Base-by-base conservation (phyloP, 805 yeast species). In the Candida mattraensis region DNA sequence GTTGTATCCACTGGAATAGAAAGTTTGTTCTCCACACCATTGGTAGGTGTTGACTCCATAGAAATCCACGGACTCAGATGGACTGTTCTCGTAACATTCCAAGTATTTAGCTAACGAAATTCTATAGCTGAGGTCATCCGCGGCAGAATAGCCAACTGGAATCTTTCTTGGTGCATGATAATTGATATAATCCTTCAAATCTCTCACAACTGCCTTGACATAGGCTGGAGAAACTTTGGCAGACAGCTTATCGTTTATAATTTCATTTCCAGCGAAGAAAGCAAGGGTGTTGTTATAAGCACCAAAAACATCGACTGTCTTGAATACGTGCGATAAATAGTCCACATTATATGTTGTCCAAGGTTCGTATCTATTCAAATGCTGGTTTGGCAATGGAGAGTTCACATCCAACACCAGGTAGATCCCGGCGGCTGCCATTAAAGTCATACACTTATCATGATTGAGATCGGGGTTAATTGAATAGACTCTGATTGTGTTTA, bases 81-180 rank as follows among this genome's bases (percentile, higher is more conserved):
- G 62, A 11, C 63, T 60, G 3, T 69, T 69, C 14, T 76, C 78
- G 16, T 78, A 73, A 52, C 97, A 89, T 50, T 83, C 91, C 37
- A 91, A 70, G 56, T 85, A 91, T 39, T 78, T 72, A 0, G 96
- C 83, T 30, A 89, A 69, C 0, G 96, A 74, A 7, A 76, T 74
- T 51, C 98, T 70, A 60, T 76, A 89, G 33, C 70, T 62, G 41
- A 89, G 69, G 53, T 89, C 97, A 62, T 91, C 98, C 1, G 97
- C 98, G 0, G 98, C 97, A 0, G 97, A 87, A 58, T 91, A 91
- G 0, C 98, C 98, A 23, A 91, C 86, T 0, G 98, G 98, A 12
- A 91, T 75, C 10, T 53, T 52, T 37, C 99, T 71, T 2, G 78
- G 72, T 3, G 78, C 61, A 50, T 86, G 76, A 18, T 56, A 50